Evolutionary conservation across 2,329 filamentous ascomycete genomes (phyloP).

Genomic region (Pseudopyrenochaeta lycopersici): DNA sequence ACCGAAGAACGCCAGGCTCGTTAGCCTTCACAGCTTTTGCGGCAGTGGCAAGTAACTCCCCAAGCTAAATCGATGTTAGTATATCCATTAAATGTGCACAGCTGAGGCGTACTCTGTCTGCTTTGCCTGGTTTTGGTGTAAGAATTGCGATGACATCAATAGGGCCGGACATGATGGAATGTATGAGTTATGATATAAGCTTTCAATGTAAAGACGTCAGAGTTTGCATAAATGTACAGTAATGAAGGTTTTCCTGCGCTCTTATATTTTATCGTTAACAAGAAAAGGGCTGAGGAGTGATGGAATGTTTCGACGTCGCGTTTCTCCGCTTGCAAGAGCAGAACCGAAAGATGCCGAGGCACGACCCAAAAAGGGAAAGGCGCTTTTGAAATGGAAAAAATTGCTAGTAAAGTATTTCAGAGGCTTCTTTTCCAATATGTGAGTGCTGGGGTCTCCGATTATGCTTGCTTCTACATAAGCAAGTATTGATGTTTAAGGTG

Average conservation of each 20-base stretch:
- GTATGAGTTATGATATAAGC: background rate
- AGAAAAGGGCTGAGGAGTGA: background rate
- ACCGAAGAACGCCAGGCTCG: slow-evolving; percentile 45
- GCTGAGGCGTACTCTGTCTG: slow-evolving; percentile 32
- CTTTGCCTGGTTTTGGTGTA: slow-evolving; percentile 41
- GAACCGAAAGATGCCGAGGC: slow-evolving; percentile 37
- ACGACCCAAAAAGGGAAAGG: slow-evolving; percentile 4
- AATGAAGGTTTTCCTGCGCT: no score
- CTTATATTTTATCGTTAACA: no score
- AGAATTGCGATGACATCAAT: slow-evolving; percentile 43
- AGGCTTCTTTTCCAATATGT: background rate
- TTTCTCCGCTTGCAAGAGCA: slow-evolving; percentile 18
- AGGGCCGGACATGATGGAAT: slow-evolving; percentile 21
- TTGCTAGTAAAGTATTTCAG: background rate
- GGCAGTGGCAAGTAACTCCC: slow-evolving; percentile 36
- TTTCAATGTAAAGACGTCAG: background rate
- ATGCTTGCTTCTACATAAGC: no score
- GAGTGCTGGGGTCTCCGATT: no score
- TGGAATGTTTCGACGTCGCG: background rate
- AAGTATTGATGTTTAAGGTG: no score
- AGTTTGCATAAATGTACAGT: background rate
- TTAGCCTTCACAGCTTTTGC: slow-evolving; percentile 39
- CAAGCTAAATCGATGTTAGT: slow-evolving; percentile 28
- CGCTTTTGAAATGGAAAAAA: background rate
- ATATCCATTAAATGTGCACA: background rate